Evolutionary conservation across 306 rosid species (phyloP), one percentile per base, ranked within the genome.

Genomic region (Astragalus membranaceus): DNA sequence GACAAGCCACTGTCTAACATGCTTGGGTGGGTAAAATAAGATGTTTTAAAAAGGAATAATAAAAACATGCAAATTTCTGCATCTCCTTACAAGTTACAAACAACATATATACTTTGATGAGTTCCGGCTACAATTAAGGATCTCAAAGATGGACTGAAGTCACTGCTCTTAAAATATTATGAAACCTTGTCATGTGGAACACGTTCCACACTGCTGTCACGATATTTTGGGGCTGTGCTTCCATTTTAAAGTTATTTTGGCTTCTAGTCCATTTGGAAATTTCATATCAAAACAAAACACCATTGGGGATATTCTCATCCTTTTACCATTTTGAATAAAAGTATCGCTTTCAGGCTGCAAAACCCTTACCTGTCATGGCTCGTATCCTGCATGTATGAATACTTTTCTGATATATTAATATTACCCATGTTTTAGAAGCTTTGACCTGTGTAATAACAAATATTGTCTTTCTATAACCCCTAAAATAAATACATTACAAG

Each of bases 221-320:
- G 65, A 43, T 77, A 66, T 35, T 59, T 55, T 23, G 37, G 44
- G 64, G 20, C 11, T 30, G 75, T 7, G 47, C 51, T 67, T 72
- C 52, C 58, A 58, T 13, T 67, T 72, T 44, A 8, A 30, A 67
- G 49, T 14, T 14, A 16, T 8, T 64, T 58, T 58, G 82, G 74
- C 69, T 29, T 41, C 43, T 36, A 42, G 58, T 26, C 23, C n/a
- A n/a, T 26, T 41, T 58, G 16, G n/a, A 77, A 61, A 30, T 73
- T 73, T 61, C 35, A 33, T 48, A 48, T 16, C 49, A 9, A 9
- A 60, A 67, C 11, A 35, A 35, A 35, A 64, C 10, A 7, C 5
- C 3, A 47, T 17, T 30, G 26, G 32, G 72, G 73, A 62, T 76
- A 39, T 73, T 83, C 82, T 73, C 53, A 32, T 36, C 55, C 48